These are phyloP conservation scores for Graphilbum sp. DNA, from an alignment of 2,329 filamentous ascomycete species.

Conservation along the genomic window DNA sequence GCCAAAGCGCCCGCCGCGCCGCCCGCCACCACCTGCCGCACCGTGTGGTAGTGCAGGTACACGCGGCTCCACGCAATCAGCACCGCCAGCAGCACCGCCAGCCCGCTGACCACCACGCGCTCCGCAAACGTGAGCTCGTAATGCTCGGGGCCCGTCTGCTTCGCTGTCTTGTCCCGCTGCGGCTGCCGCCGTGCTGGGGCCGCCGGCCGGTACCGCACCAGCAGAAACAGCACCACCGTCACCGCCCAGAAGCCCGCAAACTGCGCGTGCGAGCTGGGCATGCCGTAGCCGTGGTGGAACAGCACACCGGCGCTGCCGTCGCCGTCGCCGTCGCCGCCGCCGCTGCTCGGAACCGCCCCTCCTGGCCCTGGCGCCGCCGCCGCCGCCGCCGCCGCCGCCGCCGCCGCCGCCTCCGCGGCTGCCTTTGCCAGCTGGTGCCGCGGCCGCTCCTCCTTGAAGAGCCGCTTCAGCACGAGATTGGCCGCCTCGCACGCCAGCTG, in stretches of 20 bases:
- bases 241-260: constrained; percentile 87
- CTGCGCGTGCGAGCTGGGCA: constrained; percentile 89
- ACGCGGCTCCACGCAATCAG: constrained; percentile 68
- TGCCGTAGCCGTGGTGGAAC: constrained; percentile 57
- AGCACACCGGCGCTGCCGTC: background rate
- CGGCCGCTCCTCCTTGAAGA: constrained; percentile 85
- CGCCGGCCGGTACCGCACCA: constrained; percentile 55
- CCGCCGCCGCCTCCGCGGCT: background rate
- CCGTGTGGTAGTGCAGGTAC: constrained; percentile 87
- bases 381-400: background rate
- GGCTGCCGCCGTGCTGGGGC: constrained; percentile 1
- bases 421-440: constrained; percentile 33
- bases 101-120: constrained; percentile 35
- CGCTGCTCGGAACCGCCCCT: too few relatives aligned
- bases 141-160: background rate
- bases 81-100: constrained; percentile 43
- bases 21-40: constrained; percentile 73
- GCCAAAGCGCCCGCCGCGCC: constrained; percentile 52
- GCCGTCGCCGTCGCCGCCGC: background rate
- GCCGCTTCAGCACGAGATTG: constrained; percentile 77
- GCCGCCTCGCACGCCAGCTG: constrained; percentile 83
- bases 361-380: too few relatives aligned
- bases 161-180: background rate
- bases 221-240: constrained; percentile 68
- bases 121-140: constrained; percentile 25